Conservation (phyloP, 2,329 filamentous ascomycete species). For the Pseudocercospora musae region DNA sequence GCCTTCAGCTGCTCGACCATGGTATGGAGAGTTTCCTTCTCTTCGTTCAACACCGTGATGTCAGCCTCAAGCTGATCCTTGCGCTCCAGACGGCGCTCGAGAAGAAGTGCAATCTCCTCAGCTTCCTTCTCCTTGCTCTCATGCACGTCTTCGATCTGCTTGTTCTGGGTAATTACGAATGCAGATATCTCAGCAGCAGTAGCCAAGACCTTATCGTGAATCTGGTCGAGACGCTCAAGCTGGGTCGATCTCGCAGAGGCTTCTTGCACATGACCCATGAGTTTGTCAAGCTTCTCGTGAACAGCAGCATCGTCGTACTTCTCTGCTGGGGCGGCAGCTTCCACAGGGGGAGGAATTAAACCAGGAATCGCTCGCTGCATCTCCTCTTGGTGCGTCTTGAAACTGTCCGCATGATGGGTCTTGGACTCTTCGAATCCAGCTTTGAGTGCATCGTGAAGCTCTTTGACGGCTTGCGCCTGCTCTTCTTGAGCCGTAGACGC, state of each 20-base stretch:
- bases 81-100: constrained; percentile 70
- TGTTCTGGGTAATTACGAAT: constrained; percentile 74
- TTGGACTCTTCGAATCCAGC: constrained; percentile 44
- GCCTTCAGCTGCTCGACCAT: constrained; percentile 58
- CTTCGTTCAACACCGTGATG: constrained; percentile 44
- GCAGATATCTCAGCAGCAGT: constrained; percentile 80
- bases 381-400: constrained; percentile 42
- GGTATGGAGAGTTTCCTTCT: constrained; percentile 48
- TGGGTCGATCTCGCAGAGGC: constrained; percentile 69
- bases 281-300: constrained; percentile 47
- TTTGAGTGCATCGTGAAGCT: constrained; percentile 43
- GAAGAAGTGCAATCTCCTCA: constrained; percentile 73
- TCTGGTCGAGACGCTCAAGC: constrained; percentile 79
- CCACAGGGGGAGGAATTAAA: constrained; percentile 42
- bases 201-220: constrained; percentile 80
- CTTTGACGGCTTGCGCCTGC: constrained; percentile 43
- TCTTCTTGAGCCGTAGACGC: constrained; percentile 36
- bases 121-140: constrained; percentile 75
- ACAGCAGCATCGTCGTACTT: constrained; percentile 61
- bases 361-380: constrained; percentile 43
- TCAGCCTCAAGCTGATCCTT: constrained; percentile 57
- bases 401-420: constrained; percentile 32
- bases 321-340: constrained; percentile 43
- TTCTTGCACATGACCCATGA: constrained; percentile 62
- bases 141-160: constrained; percentile 71